Base-by-base conservation (phyloP, 139 green algal species). In the Tetraselmis striata region DNA sequence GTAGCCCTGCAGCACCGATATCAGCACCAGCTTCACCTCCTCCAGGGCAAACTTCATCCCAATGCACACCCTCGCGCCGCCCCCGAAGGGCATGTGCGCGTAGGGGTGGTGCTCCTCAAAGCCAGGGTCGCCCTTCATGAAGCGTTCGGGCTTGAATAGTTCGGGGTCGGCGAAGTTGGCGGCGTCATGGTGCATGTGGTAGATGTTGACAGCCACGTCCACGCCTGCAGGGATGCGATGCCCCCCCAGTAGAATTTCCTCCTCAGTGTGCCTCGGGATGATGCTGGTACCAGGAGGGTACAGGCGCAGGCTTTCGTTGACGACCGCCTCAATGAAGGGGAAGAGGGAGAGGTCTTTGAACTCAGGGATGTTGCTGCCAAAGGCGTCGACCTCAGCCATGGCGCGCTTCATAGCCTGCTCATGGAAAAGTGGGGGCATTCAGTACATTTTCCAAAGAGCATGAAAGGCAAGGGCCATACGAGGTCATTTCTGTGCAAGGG, bases 21-120 rank as follows among this genome's bases (percentile, higher is more conserved):
- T 87, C 2, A 93, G 83, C 28, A 81, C 83, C 5, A 88, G 81
- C 81, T 87, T 85, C 26, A 77, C 86, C 80, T 93, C 90, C 27
- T 87, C 82, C 75, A 90, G 30, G 0, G 90, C 90, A 89, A 91
- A 92, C 58, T 88, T 87, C 59, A 87, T 85, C 77, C 88, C 90
- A 23, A 93, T 83, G 82, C 90, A 93, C 75, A 89, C 85, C 23
- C 89, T 86, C 11, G 90, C 88, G 23, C 90, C 90, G 1, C 83
- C 76, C 18, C 90, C 89, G 84, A 92, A 93, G 1, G 88, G 84
- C 18, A 91, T 79, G 79, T 85, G 91, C 2, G 88, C 88, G 29
- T 81, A 85, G 11, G 79, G 76, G 67, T 89, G 87, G 18, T 79
- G 45, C 18, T 76, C 32, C 25, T 80, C 23, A 0, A 24, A 59